Base-by-base conservation (phyloP, 441 rosid species). In the Erodium moschatum region DNA sequence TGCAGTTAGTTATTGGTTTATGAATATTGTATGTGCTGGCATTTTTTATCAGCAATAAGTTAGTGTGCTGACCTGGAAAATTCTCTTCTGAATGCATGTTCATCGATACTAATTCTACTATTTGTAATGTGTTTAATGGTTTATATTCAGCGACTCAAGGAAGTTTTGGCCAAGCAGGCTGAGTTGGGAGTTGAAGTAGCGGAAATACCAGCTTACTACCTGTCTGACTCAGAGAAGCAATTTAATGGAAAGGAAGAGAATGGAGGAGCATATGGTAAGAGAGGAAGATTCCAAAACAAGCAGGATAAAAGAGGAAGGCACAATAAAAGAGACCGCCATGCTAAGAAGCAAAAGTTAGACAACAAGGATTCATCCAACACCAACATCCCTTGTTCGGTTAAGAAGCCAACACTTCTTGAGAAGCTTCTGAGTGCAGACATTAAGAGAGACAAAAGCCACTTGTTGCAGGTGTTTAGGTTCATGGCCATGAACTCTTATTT, bases 131-230 rank as follows among this genome's bases (percentile, higher is more conserved):
- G 12, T 35, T 69, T 70, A 33, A 71, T 64, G 54, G 48, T 71
- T 72, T 68, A 16, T 46, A n/a, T 81, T 79, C 85, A 92, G 98
- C 92, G 86, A 88, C 89, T 93, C 67, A 89, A 72, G 82, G 87
- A 89, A 77, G 79, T 93, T 18, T 81, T 93, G 79, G 86, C 86
- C 44, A 88, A 85, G 90, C 98, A 93, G 75, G 95, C 89, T 27
- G 93, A 89, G 79, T 76, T 93, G 75, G 96, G 95, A 65, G 83
- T 85, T 75, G 92, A 89, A 85, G 92, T 90, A 76, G 97, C 97
- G 64, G 98, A 93, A 81, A 75, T 90, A 75, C 98, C 98, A 16
- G 76, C 88, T 3, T 72, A 83, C 66, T 92, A 92, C 79, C 76
- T 90, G 31, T 74, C 73, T 13, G 89, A 81, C 68, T 78, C 79